Evolutionary conservation across 1,284 basidiomycete genomes (phyloP).

Genomic region (Ceratobasidium sp.): DNA sequence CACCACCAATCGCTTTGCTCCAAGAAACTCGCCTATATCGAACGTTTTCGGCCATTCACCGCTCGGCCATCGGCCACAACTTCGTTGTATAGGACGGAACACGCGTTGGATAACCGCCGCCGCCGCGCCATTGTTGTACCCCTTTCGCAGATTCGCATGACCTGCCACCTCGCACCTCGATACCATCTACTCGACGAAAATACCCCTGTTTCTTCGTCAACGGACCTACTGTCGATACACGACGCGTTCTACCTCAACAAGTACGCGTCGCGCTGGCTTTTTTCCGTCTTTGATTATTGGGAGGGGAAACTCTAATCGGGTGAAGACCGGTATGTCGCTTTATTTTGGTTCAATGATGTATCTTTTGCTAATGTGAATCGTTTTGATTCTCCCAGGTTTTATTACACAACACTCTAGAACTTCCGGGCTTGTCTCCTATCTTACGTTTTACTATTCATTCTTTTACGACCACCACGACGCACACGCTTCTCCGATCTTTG

Average conservation of each 20-base stretch:
- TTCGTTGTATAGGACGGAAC: not conserved
- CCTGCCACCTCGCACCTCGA: constrained; percentile 26
- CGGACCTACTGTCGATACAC: not conserved
- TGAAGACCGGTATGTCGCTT: not conserved
- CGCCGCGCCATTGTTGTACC: not conserved
- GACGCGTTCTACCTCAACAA: constrained; percentile 14
- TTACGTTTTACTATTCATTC: too few relatives aligned
- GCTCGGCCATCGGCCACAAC: not conserved
- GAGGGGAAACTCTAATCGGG: not conserved
- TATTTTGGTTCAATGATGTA: not conserved
- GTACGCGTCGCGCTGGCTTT: not conserved
- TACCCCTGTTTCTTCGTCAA: constrained; percentile 2
- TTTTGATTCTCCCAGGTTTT: not conserved
- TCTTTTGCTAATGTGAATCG: not conserved
- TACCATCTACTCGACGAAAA: not conserved
- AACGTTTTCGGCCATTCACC: constrained; percentile 5
- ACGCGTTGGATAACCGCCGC: not conserved
- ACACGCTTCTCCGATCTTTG: too few relatives aligned
- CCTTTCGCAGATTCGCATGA: not conserved
- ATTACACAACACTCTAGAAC: too few relatives aligned
- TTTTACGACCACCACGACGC: too few relatives aligned
- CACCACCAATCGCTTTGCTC: not conserved
- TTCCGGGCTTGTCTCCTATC: too few relatives aligned
- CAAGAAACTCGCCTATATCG: constrained; percentile 13
- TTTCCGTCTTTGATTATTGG: constrained; percentile 1